Base-by-base conservation (phyloP, 2,329 filamentous ascomycete species). In the Aureobasidium sp. region DNA sequence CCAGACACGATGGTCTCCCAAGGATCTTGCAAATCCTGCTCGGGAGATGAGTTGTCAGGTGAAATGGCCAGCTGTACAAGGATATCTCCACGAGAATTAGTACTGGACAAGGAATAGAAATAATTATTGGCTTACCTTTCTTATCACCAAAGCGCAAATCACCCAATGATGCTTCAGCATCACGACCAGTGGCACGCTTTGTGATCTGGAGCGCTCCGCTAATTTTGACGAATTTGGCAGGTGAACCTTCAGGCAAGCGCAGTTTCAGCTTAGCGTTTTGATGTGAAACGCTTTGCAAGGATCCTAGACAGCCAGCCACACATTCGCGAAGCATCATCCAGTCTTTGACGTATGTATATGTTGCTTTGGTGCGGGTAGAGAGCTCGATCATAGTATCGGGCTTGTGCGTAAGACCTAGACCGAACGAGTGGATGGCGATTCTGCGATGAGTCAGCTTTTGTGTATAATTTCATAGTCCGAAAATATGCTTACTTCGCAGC, bases 241-340 rank as follows among this genome's bases (percentile, higher is more conserved):
- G 94, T 2, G 94, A 99, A 24, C 94, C 94, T 77, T 99, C 94
- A 0, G 94, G 94, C 8, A 99, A 79, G 69, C 90, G 90, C 62
- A 99, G 84, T 79, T 95, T 96, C 61, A 99, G 82, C 79, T 96
- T 97, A 63, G 95, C 94, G 71, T 97, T 97, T 73, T 97, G 94
- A 73, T 99, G 94, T n/a, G 94, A 97, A 32, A 91, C 87, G 2
- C 90, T 92, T 75, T 99, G 94, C 72, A 97, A 83, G 15, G 91
- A 87, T 51, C 94, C 94, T 32, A 99, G 79, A 70, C 93, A 97
- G 47, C 94, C 94, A 27, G 92, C 94, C 48, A 97, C 82, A 73
- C 94, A 97, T 74, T 99, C 94, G 32, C 94, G 88, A 39, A 99
- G 83, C 93, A 97, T 99, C 93, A 97, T 97, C 94, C 94, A 99